Evolutionary conservation across 148 eudicot genomes (phyloP).

Genomic region (Vaccinium corymbosum): DNA sequence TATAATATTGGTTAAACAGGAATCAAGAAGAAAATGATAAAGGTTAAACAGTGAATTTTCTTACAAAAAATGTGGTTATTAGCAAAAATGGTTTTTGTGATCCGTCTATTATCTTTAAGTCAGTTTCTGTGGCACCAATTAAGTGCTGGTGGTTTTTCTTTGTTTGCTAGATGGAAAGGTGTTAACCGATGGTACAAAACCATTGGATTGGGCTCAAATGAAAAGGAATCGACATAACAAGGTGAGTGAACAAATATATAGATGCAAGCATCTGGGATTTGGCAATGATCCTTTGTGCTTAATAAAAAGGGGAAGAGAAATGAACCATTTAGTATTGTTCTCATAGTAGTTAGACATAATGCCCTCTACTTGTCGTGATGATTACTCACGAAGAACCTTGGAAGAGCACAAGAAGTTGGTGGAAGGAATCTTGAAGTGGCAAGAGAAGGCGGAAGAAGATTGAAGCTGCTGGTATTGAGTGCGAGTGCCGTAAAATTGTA

Average conservation of each 20-base stretch:
- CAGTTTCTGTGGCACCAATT: background rate
- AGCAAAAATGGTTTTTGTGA: background rate
- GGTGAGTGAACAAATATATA: constrained; percentile 31
- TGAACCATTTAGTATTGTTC: background rate
- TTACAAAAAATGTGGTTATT: too few species aligned
- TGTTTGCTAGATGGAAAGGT: constrained; percentile 68
- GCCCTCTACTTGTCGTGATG: background rate
- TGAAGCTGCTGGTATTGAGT: constrained; percentile 86
- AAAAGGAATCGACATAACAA: constrained; percentile 65
- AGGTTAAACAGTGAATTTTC: background rate
- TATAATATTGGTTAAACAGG: background rate
- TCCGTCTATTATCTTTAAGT: background rate
- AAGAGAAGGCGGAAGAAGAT: constrained; percentile 62
- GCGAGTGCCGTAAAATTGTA: constrained; percentile 83
- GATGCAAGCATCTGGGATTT: background rate
- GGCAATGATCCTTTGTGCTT: background rate
- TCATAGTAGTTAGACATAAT: background rate
- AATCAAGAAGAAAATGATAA: background rate
- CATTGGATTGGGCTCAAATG: constrained; percentile 61
- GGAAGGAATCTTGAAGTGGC: constrained; percentile 56
- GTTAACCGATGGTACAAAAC: constrained; percentile 40
- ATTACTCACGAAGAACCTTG: constrained; percentile 67
- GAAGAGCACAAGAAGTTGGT: constrained; percentile 74
- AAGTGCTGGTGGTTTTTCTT: constrained; percentile 1
- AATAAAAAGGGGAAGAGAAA: background rate